These are phyloP conservation scores for Cytospora leucostoma DNA, from an alignment of 2,329 filamentous ascomycete species.

Conservation along the genomic window DNA sequence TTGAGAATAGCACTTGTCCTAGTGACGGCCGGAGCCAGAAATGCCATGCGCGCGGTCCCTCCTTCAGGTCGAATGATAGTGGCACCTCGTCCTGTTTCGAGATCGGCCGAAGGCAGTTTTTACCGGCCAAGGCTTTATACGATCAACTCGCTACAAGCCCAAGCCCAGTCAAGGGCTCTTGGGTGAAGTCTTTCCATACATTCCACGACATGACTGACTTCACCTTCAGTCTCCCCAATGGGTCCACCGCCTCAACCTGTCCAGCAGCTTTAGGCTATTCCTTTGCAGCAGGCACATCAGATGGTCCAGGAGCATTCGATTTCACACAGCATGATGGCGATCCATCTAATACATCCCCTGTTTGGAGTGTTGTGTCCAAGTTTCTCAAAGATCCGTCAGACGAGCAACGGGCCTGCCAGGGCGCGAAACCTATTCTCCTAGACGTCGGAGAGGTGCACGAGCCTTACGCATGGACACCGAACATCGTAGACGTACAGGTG, in stretches of 20 bases:
- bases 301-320: conserved; percentile 88
- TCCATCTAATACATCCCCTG: conserved; percentile 65
- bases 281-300: conserved; percentile 89
- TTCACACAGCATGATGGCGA: conserved; percentile 84
- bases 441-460: conserved; percentile 79
- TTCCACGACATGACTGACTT: conserved; percentile 81
- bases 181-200: conserved; percentile 80
- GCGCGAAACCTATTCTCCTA: conserved; percentile 79
- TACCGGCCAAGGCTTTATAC: conserved; percentile 47
- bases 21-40: conserved; percentile 66
- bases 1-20: conserved; percentile 79
- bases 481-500: conserved; percentile 86
- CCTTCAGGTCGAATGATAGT: conserved; percentile 67
- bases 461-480: conserved; percentile 88
- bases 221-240: conserved; percentile 72
- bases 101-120: conserved; percentile 72
- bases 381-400: conserved; percentile 70
- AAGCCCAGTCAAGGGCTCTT: conserved; percentile 60
- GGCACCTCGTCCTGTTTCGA: conserved; percentile 75
- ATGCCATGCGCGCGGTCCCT: conserved; percentile 74
- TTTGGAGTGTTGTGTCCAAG: conserved; percentile 77
- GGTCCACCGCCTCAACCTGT: conserved; percentile 71
- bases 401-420: conserved; percentile 74
- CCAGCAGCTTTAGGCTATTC: conserved; percentile 87
- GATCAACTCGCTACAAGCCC: conserved; percentile 49